These are phyloP conservation scores for Auxenochlorella pyrenoidosa DNA, from an alignment of 139 green algal genomes.

Conservation along the genomic window DNA sequence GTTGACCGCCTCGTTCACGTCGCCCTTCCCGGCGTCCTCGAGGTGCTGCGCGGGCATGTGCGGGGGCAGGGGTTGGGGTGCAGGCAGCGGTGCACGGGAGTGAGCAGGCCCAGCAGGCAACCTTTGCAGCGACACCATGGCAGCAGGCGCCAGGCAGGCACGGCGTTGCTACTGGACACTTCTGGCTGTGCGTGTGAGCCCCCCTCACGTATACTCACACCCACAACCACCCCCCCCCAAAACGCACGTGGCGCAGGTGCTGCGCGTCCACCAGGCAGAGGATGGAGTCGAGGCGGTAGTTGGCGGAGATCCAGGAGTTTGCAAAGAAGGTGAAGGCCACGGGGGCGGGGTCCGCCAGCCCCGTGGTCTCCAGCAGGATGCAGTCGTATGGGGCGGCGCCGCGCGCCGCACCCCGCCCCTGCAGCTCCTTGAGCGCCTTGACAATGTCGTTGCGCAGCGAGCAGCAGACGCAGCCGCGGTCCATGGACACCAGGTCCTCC, in stretches of 20 bases:
- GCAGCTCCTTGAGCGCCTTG: conserved; percentile 76
- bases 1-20: conserved; percentile 77
- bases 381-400: conserved; percentile 57
- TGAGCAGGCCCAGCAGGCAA: too few relatives aligned
- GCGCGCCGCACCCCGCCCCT: conserved; percentile 35
- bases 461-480: conserved; percentile 90
- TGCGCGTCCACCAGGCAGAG: conserved; percentile 82
- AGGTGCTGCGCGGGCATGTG: conserved; percentile 62
- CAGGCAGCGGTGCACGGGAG: not conserved
- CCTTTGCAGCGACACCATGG: too few relatives aligned
- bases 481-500: conserved; percentile 85
- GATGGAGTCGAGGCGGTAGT: conserved; percentile 83
- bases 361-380: conserved; percentile 87
- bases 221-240: not conserved
- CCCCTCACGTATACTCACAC: too few relatives aligned
- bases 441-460: conserved; percentile 87
- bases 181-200: too few relatives aligned
- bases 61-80: not conserved
- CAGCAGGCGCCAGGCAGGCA: too few relatives aligned
- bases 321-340: conserved; percentile 91
- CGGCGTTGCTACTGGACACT: too few relatives aligned
- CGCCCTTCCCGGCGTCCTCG: conserved; percentile 76
- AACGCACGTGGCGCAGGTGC: conserved; percentile 52
- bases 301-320: conserved; percentile 82
- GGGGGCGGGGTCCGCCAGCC: conserved; percentile 85